These are phyloP conservation scores for Helotiales sp. DNA, from an alignment of 2,329 filamentous ascomycete genomes.

Conservation along the genomic window DNA sequence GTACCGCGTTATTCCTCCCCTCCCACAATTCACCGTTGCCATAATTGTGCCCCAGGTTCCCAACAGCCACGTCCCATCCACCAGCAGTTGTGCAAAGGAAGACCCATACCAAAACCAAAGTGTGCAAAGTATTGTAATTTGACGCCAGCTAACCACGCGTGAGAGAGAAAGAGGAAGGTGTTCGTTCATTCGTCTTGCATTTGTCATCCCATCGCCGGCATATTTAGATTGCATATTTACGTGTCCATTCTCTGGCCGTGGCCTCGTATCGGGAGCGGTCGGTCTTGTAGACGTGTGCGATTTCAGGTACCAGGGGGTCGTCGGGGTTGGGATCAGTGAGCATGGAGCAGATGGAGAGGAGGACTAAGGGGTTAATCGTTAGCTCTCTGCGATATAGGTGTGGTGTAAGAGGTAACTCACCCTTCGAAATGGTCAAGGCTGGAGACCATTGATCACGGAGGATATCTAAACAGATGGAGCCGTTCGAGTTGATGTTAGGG, in stretches of 20 bases:
- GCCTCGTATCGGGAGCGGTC: constrained; percentile 94
- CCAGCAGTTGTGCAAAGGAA: constrained; percentile 17
- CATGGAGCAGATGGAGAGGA: constrained; percentile 99
- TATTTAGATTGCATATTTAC: constrained; percentile 91
- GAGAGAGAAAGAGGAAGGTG: constrained; percentile 26
- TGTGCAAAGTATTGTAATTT: constrained; percentile 26
- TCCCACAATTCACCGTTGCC: too few species aligned
- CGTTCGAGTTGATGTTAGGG: constrained; percentile 99
- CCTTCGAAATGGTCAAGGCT: constrained; percentile 97
- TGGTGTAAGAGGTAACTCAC: constrained; percentile 48
- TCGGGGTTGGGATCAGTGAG: constrained; percentile 99
- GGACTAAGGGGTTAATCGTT: constrained; percentile 55
- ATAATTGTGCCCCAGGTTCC: neutral
- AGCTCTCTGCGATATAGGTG: neutral
- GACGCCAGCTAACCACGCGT: constrained; percentile 29
- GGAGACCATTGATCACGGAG: constrained; percentile 99
- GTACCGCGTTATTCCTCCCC: neutral
- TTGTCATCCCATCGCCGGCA: neutral
- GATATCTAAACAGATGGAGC: constrained; percentile 98
- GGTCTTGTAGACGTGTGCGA: constrained; percentile 99
- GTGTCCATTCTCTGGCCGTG: constrained; percentile 96
- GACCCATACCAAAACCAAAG: constrained; percentile 20
- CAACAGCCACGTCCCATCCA: neutral
- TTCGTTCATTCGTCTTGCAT: constrained; percentile 1
- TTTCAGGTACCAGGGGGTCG: constrained; percentile 97